Evolutionary conservation across 2,329 filamentous ascomycete genomes (phyloP), one percentile per base, ranked within the genome.

Genomic region (Diaporthe vexans): DNA sequence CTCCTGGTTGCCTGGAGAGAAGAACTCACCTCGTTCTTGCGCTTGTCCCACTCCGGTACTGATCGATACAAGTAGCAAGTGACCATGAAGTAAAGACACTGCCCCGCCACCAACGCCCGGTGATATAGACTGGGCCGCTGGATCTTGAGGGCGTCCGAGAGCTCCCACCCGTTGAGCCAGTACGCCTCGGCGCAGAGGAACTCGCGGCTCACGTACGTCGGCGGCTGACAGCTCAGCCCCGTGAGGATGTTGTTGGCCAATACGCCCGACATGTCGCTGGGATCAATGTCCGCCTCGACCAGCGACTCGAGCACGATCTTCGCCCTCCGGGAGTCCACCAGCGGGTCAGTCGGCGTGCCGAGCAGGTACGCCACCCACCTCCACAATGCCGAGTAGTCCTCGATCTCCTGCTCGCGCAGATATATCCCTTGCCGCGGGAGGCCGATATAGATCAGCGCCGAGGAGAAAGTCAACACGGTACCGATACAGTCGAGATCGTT

Each of bases 211-310:
- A 92, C 88, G 77, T 91, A 92, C 0, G 90, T 87, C 0, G 94
- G 94, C 0, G 93, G 89, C 54, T 90, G 89, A 67, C 88, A 86
- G 77, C 92, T 87, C n/a, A 95, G 85, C 4, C 89, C 89, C 4
- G 89, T 87, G 77, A 96, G 91, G 78, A 95, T 93, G 79, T 95
- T 96, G 81, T 93, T 93, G 4, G 93, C 93, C 35, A 96, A 86
- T 9, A 92, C 85, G 59, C 87, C 87, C 0, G 90, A 92, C 26
- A 88, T 93, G 0, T 87, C 83, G 0, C 90, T 91, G 0, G 94
- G 94, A 35, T 88, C 80, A 26, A 95, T 87, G 81, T 95, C 94
- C 37, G 91, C 87, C 37, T 90, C 83, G 24, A 94, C 81, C 1
- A 95, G 83, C 0, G 89, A 90, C 77, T 95, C 93, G 89, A 95